Percentiles rank a stretch among this genome's conserved stretches.
Conservation (phyloP, 257 asterid species). For the Solanum chmielewskii region DNA sequence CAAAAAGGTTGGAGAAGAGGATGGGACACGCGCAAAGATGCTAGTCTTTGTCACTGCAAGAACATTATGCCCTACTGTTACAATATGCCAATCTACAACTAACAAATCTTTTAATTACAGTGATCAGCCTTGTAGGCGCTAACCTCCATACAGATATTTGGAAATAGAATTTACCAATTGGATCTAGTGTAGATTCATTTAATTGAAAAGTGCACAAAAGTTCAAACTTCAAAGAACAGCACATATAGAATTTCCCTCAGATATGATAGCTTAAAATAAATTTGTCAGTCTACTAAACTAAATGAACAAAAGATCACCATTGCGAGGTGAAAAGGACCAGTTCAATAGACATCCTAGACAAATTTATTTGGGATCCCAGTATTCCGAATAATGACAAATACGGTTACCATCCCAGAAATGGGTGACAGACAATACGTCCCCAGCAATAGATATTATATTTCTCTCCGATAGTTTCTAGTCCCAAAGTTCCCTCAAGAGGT, state of each 20-base stretch:
- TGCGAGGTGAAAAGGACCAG: background rate
- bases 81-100: background rate
- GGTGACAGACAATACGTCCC: background rate
- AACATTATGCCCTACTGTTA: slow-evolving; percentile 2
- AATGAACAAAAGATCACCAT: background rate
- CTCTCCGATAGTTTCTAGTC: background rate
- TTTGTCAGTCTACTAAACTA: background rate
- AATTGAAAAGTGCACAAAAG: background rate
- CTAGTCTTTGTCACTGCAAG: slow-evolving; percentile 24
- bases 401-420: background rate
- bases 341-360: background rate
- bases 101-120: background rate
- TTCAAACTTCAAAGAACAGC: background rate
- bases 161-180: background rate
- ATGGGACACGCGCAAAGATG: slow-evolving; percentile 94
- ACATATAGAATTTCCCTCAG: background rate
- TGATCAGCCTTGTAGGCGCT: background rate
- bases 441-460: background rate
- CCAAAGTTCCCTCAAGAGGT: background rate
- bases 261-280: background rate
- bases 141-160: background rate
- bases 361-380: background rate
- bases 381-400: background rate
- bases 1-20: slow-evolving; percentile 71
- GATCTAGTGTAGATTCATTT: background rate